phyloP scores from a whole-genome alignment of 805 yeast species.

The Ogataea trehalophila region DNA sequence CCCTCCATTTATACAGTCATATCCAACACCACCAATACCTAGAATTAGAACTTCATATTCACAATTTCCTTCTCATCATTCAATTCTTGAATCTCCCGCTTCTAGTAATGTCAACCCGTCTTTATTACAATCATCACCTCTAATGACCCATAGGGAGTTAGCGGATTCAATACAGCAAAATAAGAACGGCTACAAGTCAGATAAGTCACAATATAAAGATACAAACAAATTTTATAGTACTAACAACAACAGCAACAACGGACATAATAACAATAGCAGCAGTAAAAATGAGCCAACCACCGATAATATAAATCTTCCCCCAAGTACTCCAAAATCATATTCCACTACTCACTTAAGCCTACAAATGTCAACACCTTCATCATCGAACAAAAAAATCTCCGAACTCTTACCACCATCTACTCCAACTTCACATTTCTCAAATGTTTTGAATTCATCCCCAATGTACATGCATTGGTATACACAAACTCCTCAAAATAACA shows the following conservation, averaged over 20 bases:
- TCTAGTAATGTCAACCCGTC: conserved; percentile 22
- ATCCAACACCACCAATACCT: neutral
- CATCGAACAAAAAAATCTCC: conserved; percentile 3
- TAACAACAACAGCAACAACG: neutral
- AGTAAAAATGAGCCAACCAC: neutral
- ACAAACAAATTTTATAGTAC: neutral
- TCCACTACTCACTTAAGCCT: neutral
- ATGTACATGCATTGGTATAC: conserved; percentile 30
- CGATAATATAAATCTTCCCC: conserved; percentile 1
- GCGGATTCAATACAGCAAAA: too few species aligned
- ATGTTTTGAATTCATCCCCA: conserved; percentile 31
- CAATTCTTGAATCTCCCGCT: conserved; percentile 10
- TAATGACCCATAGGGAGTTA: neutral
- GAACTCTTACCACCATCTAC: conserved; percentile 27
- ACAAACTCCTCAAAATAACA: conserved; percentile 24
- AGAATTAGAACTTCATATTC: conserved; percentile 2
- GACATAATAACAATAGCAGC: neutral
- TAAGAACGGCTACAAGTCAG: too few species aligned
- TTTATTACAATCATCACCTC: conserved; percentile 14
- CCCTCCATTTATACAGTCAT: neutral
- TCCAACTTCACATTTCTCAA: conserved; percentile 29
- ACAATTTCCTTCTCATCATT: conserved; percentile 11
- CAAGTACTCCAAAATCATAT: conserved; percentile 11
- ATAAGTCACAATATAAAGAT: neutral
- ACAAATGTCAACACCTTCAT: conserved; percentile 9